These are phyloP conservation scores for Sutorius eximius DNA, from an alignment of 1,284 basidiomycete species.

Conservation along the genomic window DNA sequence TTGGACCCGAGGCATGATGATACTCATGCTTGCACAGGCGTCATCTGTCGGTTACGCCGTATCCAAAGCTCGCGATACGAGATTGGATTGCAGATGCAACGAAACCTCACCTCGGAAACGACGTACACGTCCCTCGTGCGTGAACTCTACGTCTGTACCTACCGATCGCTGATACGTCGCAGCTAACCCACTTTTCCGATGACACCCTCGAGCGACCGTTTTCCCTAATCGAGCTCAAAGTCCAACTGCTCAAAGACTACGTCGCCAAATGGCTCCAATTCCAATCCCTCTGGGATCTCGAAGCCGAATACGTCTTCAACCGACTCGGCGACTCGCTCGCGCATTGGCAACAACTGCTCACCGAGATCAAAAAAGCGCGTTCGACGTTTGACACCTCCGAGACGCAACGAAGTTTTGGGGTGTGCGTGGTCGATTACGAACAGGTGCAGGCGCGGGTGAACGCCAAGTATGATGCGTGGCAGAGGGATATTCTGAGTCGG, in stretches of 20 bases:
- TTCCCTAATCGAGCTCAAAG: conserved; percentile 83
- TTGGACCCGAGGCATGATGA: conserved; percentile 38
- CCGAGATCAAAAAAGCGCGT: conserved; percentile 94
- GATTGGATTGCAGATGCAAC: conserved; percentile 88
- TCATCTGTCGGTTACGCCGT: conserved; percentile 85
- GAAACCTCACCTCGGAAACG: conserved; percentile 58
- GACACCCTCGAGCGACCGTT: conserved; percentile 83
- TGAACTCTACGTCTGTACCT: conserved; percentile 5
- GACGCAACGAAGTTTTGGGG: conserved; percentile 88
- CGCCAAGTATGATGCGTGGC: conserved; percentile 98
- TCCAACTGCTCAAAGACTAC: conserved; percentile 85
- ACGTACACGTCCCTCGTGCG: conserved; percentile 83
- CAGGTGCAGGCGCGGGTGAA: conserved; percentile 97
- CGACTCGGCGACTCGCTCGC: conserved; percentile 90
- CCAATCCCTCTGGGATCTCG: conserved; percentile 98
- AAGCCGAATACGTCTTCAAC: conserved; percentile 94
- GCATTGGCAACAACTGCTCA: conserved; percentile 93
- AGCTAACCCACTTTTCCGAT: conserved; percentile 79
- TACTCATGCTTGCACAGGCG: conserved; percentile 44
- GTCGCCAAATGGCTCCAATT: conserved; percentile 98
- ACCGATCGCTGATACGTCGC: not conserved
- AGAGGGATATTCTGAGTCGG: conserved; percentile 88
- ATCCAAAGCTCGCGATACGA: conserved; percentile 96
- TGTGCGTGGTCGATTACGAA: conserved; percentile 95
- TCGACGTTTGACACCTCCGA: conserved; percentile 97